Base-by-base conservation (phyloP, 352 stramenopile genomes). In the Pythium aquatile region DNA sequence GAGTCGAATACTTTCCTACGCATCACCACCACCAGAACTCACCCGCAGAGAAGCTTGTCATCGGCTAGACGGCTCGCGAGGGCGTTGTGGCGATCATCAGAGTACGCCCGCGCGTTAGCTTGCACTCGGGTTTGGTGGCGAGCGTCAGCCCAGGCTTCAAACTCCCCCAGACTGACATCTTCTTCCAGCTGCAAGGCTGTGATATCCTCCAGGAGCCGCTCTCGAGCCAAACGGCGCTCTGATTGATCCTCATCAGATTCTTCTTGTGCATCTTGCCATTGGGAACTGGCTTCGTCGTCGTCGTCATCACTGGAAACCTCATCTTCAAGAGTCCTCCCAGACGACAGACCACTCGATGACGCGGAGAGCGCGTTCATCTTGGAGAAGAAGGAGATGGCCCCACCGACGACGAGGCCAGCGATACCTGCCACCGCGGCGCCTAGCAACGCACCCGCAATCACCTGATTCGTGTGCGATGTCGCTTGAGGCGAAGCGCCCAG, bases 1-100 rank as follows among this genome's bases (percentile, higher is more conserved):
- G 3, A 49, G 26, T 28, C 32, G 35, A 8, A 35, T 11, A 42
- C 13, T 6, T n/a, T 28, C 35, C 60, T 24, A 63, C 29, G 10
- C 10, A 6, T 63, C 13, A 32, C 20, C 17, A 52, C 7, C 11
- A 39, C 3, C 10, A 39, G 7, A 3, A 16, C 69, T 42, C 57
- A 86, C 77, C 77, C 69, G 69, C 81, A 90, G 35, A 85, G 78
- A n/a, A 90, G 57, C 16, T 85, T 75, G 68, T 90, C 81, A 30
- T 90, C 81, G 2, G 77, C 74, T 24, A 90, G 59, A 35, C 81
- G 68, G 24, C 65, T 78, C 16, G 79, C 81, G 14, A 90, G 63
- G 3, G 73, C 74, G 13, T 77, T 63, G 51, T 90, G 79, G 16
- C 78, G 78, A 10, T 75, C 72, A 20, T 82, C 66, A 52, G 73